phyloP scores from a whole-genome alignment of 768 basidiomycete genomes.

The Trametes punicea region DNA sequence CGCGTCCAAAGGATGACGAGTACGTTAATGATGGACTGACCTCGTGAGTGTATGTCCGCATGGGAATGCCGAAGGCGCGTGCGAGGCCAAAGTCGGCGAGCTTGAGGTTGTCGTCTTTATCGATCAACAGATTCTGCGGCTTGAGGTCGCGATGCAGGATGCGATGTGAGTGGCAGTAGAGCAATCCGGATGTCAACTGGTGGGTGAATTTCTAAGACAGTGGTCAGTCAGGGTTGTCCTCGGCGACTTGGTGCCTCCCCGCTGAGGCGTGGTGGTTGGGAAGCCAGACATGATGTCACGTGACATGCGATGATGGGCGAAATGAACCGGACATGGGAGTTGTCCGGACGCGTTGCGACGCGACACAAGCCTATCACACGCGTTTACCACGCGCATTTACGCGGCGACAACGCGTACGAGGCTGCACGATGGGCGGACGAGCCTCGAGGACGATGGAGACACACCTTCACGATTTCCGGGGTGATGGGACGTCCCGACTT shows the following conservation, averaged over 20 bases:
- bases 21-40: constrained; percentile 40
- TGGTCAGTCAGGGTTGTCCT: background rate
- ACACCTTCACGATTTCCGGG: constrained; percentile 75
- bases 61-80: constrained; percentile 95
- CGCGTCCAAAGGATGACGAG: background rate
- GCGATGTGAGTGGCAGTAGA: constrained; percentile 93
- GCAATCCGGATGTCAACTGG: constrained; percentile 86
- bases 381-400: constrained; percentile 31
- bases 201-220: constrained; percentile 85
- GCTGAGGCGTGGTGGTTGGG: background rate
- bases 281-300: constrained; percentile 19
- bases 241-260: background rate
- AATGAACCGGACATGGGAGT: background rate
- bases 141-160: constrained; percentile 98
- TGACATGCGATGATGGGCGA: constrained; percentile 19
- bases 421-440: background rate
- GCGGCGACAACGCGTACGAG: background rate
- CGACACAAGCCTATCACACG: constrained; percentile 25
- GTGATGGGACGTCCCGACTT: constrained; percentile 69
- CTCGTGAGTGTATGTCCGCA: constrained; percentile 99
- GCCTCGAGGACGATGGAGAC: constrained; percentile 25
- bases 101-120: constrained; percentile 86
- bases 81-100: constrained; percentile 96
- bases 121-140: constrained; percentile 93
- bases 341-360: constrained; percentile 27